A percentile compares a stretch with the other conserved stretches of the same genome.
These are phyloP conservation scores for Leccinum pachyderme DNA, from an alignment of 1,284 basidiomycete species.

Conservation along the genomic window DNA sequence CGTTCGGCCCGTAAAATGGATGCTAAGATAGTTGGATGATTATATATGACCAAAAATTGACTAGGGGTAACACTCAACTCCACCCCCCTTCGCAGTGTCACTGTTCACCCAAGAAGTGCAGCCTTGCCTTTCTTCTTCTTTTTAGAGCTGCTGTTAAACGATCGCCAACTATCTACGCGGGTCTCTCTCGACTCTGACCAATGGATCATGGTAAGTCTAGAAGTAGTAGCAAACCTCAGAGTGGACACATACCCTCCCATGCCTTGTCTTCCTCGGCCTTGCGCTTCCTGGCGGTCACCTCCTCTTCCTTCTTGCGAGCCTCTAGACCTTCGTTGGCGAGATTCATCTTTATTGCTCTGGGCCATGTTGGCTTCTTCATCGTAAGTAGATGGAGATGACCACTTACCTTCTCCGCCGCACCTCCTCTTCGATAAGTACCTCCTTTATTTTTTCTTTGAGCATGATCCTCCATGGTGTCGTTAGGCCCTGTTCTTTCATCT, in stretches of 20 bases:
- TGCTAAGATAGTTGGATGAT: conserved; percentile 9
- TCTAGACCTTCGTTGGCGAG: conserved; percentile 83
- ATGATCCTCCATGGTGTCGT: conserved; percentile 61
- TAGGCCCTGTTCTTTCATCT: conserved; percentile 33
- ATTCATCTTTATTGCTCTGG: conserved; percentile 82
- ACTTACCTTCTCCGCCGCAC: conserved; percentile 73
- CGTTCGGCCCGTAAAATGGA: background rate
- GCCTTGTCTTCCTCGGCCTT: conserved; percentile 78
- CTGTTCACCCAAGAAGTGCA: conserved; percentile 61
- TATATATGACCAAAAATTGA: conserved; percentile 10
- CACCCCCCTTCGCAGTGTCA: background rate
- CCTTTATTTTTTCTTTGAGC: conserved; percentile 67
- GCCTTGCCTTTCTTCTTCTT: conserved; percentile 78
- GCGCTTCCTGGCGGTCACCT: conserved; percentile 67
- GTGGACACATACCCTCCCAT: conserved; percentile 69
- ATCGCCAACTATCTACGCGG: conserved; percentile 80
- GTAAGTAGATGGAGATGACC: conserved; percentile 1
- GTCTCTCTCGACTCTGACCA: conserved; percentile 66
- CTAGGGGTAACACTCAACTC: conserved; percentile 14
- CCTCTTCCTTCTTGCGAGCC: conserved; percentile 81
- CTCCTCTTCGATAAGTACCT: conserved; percentile 80
- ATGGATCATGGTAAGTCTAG: background rate
- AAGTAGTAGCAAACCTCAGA: background rate
- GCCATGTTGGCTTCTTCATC: conserved; percentile 1
- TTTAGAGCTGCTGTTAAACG: conserved; percentile 57